Evolutionary conservation across 441 rosid genomes (phyloP).

Genomic region (Corymbia citriodora): DNA sequence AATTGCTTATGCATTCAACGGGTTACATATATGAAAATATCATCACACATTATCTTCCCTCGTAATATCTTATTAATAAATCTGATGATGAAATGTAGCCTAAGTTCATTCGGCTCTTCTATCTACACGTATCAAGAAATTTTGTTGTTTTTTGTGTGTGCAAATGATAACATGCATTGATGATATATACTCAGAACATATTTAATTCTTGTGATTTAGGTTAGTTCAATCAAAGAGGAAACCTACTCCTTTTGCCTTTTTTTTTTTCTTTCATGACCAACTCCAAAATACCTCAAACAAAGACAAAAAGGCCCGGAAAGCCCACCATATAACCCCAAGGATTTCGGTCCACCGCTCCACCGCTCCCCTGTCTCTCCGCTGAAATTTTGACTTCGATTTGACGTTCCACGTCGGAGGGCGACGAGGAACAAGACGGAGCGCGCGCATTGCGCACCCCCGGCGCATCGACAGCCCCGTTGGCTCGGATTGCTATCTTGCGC

Average conservation of each 20-base stretch:
- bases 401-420: not conserved
- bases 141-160: not conserved
- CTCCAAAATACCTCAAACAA: not conserved
- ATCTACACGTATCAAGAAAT: not conserved
- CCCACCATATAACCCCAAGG: not conserved
- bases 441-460: not conserved
- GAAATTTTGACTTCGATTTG: not conserved
- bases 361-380: not conserved
- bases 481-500: not conserved
- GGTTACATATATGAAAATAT: not conserved
- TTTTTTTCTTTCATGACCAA: not conserved
- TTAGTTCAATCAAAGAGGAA: not conserved
- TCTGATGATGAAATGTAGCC: not conserved
- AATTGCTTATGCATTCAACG: not conserved
- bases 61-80: not conserved
- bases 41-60: fast-evolving
- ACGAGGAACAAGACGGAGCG: not conserved
- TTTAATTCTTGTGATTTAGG: not conserved
- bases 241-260: not conserved
- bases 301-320: not conserved
- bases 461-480: not conserved
- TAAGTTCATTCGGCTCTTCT: not conserved
- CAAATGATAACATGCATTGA: not conserved
- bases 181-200: not conserved
- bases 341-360: not conserved